Base-by-base conservation (phyloP, 441 rosid genomes). In the Breynia disticha region DNA sequence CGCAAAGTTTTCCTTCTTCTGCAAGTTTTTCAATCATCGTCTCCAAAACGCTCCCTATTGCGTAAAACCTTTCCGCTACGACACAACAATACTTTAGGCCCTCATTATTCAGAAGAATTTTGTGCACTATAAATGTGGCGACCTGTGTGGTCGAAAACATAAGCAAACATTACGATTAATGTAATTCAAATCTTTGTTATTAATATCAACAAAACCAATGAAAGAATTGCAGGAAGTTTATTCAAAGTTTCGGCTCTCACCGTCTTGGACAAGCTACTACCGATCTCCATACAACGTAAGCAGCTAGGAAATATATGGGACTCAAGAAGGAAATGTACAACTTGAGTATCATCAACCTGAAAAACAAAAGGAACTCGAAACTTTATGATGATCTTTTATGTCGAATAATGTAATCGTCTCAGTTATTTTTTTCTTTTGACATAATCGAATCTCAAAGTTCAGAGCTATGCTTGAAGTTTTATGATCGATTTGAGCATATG, bases 81-180 rank as follows among this genome's bases (percentile, higher is more conserved):
- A 75, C 65, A 62, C 95, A 86, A 46, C 89, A 84, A 68, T 91
- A 87, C 64, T 80, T 86, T 79, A 87, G 60, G 28, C 96, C 98
- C 64, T 78, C 87, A 42, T 84, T 89, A 73, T 73, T 82, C 52
- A 74, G 56, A 56, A 87, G 54, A 57, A 91, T 82, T 71, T 77
- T 82, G 51, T 80, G 78, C 38, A 87, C 84, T 48, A 91, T 86
- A 64, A 82, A 87, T 19, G 93, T 82, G 0, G 96, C 96, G 13
- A 91, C 87, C 96, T 91, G 88, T 37, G 48, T 37, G 46, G 61
- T 55, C 66, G 52, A 17, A 46, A 20, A 19, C 24, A 42, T n/a
- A 28, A 42, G 39, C 6, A 43, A 47, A 41, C 15, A n/a, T n/a
- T n/a, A n/a, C n/a, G n/a, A n/a, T n/a, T n/a, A n/a, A n/a, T n/a